Evolutionary conservation across 768 basidiomycete species (phyloP).

Genomic region (Podaxis sp.): DNA sequence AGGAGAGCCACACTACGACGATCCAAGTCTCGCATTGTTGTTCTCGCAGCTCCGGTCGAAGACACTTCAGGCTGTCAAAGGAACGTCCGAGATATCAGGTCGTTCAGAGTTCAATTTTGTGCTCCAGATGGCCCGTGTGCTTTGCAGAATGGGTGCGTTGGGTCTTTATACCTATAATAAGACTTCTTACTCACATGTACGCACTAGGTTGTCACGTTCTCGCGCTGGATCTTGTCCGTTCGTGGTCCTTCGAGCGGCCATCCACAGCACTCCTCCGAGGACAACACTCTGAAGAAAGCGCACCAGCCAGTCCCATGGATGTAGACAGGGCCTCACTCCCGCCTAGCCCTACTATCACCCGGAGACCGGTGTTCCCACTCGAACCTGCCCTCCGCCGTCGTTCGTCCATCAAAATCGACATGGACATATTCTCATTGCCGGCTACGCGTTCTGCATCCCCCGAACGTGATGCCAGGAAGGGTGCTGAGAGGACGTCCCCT

Average conservation of each 20-base stretch:
- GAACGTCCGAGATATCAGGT: constrained; percentile 88
- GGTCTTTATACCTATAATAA: not conserved
- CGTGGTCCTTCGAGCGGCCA: constrained; percentile 90
- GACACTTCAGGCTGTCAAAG: constrained; percentile 90
- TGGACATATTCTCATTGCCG: constrained; percentile 69
- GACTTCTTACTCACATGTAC: not conserved
- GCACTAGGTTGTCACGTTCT: constrained; percentile 84
- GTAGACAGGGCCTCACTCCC: constrained; percentile 14
- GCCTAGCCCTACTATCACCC: constrained; percentile 35
- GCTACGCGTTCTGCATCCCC: constrained; percentile 57
- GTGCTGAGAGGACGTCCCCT: constrained; percentile 13
- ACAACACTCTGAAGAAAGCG: not conserved
- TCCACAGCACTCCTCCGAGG: constrained; percentile 33
- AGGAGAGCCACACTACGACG: constrained; percentile 87
- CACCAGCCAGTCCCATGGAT: constrained; percentile 4
- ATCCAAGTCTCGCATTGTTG: constrained; percentile 87
- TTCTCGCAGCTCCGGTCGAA: constrained; percentile 89
- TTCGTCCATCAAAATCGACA: constrained; percentile 85
- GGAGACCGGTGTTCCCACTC: constrained; percentile 44
- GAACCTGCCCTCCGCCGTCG: constrained; percentile 56
- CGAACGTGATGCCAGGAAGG: constrained; percentile 17
- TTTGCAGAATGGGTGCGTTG: constrained; percentile 89
- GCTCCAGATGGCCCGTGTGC: constrained; percentile 88
- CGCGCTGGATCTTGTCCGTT: constrained; percentile 85
- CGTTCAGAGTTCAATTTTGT: constrained; percentile 94